Evolutionary conservation across 2,329 filamentous ascomycete genomes (phyloP).

Genomic region (Fusarium caatingaense): DNA sequence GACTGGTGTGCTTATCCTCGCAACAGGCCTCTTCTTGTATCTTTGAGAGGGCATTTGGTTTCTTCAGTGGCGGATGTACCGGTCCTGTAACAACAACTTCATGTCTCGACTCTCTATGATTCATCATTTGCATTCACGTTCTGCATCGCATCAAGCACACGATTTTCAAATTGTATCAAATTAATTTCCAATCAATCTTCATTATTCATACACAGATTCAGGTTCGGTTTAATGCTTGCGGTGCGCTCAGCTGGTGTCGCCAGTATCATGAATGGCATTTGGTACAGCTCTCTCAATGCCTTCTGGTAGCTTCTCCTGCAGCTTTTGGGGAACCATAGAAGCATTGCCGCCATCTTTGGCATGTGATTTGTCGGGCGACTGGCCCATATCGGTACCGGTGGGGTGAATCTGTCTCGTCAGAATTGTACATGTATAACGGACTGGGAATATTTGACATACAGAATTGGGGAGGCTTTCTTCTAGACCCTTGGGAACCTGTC

Average conservation of each 20-base stretch:
- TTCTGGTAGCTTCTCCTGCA: slow-evolving; percentile 42
- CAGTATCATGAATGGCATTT: slow-evolving; percentile 41
- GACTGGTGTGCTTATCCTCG: slow-evolving; percentile 10
- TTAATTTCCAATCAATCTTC: neutral
- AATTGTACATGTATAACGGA: rapidly evolving
- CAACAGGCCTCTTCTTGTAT: slow-evolving; percentile 28
- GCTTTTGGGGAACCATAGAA: slow-evolving; percentile 40
- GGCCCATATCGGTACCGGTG: slow-evolving; percentile 25
- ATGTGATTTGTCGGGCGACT: slow-evolving; percentile 36
- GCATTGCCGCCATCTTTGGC: slow-evolving; percentile 31
- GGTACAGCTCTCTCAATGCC: slow-evolving; percentile 37
- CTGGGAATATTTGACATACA: neutral
- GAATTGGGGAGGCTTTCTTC: slow-evolving; percentile 39
- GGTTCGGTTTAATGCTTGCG: slow-evolving; percentile 1
- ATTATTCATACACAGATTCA: neutral
- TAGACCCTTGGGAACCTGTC: slow-evolving; percentile 25
- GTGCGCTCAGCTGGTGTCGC: slow-evolving; percentile 14
- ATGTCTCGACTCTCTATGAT: neutral
- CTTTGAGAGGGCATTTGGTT: neutral
- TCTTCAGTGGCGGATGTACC: neutral
- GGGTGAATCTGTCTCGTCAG: slow-evolving; percentile 37
- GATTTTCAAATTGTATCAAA: neutral
- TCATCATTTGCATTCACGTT: neutral
- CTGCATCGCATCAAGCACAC: neutral
- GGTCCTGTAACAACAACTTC: neutral